phyloP scores from a whole-genome alignment of 495 filamentous ascomycete genomes.

The Aspergillus cristatus region DNA sequence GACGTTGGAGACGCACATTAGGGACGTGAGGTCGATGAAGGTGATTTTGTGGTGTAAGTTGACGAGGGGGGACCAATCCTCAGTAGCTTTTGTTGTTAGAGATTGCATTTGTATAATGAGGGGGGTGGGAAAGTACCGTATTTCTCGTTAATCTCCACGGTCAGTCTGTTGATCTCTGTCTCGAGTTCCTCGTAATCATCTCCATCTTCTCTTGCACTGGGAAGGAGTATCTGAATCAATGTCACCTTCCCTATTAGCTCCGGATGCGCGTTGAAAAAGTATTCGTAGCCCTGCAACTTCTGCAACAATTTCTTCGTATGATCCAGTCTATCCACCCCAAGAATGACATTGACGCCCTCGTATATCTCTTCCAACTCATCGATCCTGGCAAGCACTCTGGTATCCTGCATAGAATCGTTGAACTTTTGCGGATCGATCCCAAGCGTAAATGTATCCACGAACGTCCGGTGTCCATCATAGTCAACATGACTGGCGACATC shows the following conservation, averaged over 20 bases:
- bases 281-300: constrained; percentile 84
- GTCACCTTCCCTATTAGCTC: constrained; percentile 88
- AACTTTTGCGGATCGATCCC: constrained; percentile 93
- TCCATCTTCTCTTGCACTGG: constrained; percentile 73
- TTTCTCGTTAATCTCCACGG: constrained; percentile 84
- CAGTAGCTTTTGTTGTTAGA: constrained; percentile 63
- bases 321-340: constrained; percentile 87
- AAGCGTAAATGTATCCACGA: constrained; percentile 78
- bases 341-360: constrained; percentile 77
- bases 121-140: constrained; percentile 11
- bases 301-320: constrained; percentile 96
- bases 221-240: constrained; percentile 83
- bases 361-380: constrained; percentile 68
- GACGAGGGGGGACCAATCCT: too few species aligned
- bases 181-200: constrained; percentile 93
- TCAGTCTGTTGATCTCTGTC: constrained; percentile 76
- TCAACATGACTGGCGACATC: constrained; percentile 60
- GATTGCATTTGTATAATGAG: constrained; percentile 41
- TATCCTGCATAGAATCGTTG: constrained; percentile 60
- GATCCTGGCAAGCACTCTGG: constrained; percentile 70
- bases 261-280: constrained; percentile 84
- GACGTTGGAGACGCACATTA: constrained; percentile 82
- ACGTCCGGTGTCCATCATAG: constrained; percentile 62
- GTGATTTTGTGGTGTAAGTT: constrained; percentile 4
- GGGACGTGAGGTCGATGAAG: constrained; percentile 83